Conservation (phyloP, 345 rosid genomes). For the Salix suchowensis region DNA sequence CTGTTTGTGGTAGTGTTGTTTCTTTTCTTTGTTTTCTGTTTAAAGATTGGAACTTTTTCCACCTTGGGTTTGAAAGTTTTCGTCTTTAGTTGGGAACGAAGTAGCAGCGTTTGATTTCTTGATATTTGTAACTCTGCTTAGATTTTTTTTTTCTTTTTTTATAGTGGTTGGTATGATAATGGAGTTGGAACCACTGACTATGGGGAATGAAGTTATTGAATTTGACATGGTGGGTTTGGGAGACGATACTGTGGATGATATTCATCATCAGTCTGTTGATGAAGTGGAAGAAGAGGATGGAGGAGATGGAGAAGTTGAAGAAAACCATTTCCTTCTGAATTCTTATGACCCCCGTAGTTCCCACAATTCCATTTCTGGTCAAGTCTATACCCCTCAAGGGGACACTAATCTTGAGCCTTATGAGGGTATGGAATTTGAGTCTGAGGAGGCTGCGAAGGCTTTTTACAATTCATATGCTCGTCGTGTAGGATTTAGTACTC, state of each 20-base stretch:
- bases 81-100: neutral
- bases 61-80: neutral
- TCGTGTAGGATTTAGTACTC: conserved; percentile 54
- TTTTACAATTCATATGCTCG: conserved; percentile 66
- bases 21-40: too few species aligned
- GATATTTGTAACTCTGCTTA: neutral
- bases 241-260: conserved; percentile 28
- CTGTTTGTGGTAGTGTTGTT: too few species aligned
- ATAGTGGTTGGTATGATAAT: neutral
- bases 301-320: neutral
- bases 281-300: neutral
- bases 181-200: conserved; percentile 4
- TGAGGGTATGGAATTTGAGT: conserved; percentile 62
- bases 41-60: neutral
- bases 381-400: conserved; percentile 30
- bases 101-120: neutral
- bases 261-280: conserved; percentile 17
- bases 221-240: conserved; percentile 41
- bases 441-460: conserved; percentile 65
- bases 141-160: neutral
- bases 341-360: neutral
- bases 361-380: conserved; percentile 9
- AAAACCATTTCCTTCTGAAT: neutral
- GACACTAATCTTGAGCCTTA: conserved; percentile 52
- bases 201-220: conserved; percentile 45